Base-by-base conservation (phyloP, 2,329 filamentous ascomycete species). In the Bipolaris sorokiniana region DNA sequence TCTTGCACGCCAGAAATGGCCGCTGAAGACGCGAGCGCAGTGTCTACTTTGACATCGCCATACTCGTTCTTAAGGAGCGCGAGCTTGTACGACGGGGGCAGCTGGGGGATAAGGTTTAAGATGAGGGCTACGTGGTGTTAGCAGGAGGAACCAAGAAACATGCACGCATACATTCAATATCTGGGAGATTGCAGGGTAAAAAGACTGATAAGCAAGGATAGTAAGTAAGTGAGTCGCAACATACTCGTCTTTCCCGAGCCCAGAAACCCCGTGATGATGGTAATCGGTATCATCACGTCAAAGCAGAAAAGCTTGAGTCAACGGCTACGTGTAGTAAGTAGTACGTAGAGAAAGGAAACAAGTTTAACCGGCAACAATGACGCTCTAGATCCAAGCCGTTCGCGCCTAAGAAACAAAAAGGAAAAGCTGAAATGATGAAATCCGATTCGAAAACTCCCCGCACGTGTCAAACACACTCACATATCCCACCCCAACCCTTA, bases 11-110 rank as follows among this genome's bases (percentile, higher is more conserved):
- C 94, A 0, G 91, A 89, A 66, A 99, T 92, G 61, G 93, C 88
- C 48, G 86, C 86, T 13, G 90, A 90, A 0, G 90, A 84, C 15
- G 95, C 94, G 28, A 99, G 88, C 76, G 97, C 91, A 1, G 91
- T 95, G 81, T 99, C 95, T 74, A 99, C 84, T 34, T 92, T 93
- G 40, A 99, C 80, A 76, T 98, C 93, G 73, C 95, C 95, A 77
- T 97, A 98, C 80, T 99, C 95, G 79, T 99, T 99, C 77, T 99
- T 99, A 53, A 99, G 86, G 15, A 99, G 88, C 2, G 94, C 95
- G 63, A 99, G 90, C 56, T 89, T 90, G 86, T 99, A 98, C 63
- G 88, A 89, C 51, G 84, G 79, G n/a, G 88, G 88, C 13, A 99
- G 88, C 80, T 99, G 95, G 0, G 93, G 92, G 65, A 98, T 85